These are phyloP conservation scores for Sphagnum contortum DNA, from an alignment of 225 moss, liverwort and hornwort genomes.

Conservation along the genomic window DNA sequence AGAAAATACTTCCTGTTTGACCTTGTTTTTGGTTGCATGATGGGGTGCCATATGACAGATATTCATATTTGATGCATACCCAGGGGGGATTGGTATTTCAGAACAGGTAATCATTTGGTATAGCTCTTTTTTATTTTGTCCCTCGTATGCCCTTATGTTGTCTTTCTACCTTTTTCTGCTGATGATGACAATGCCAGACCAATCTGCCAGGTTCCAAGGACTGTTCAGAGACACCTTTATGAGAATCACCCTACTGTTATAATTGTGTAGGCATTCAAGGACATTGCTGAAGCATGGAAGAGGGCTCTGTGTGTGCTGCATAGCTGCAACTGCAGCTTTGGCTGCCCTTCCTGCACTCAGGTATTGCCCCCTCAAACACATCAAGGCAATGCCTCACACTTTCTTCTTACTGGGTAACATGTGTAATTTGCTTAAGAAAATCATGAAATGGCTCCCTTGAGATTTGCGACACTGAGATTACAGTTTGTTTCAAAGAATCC, in stretches of 20 bases:
- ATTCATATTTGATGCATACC: slow-evolving; percentile 53
- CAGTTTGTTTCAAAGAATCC: not conserved
- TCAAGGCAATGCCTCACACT: not conserved
- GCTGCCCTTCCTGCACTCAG: slow-evolving; percentile 52
- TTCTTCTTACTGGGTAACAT: not conserved
- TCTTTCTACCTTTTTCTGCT: not conserved
- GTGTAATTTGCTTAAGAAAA: not conserved
- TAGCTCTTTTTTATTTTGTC: not conserved
- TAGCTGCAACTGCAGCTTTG: slow-evolving; percentile 42
- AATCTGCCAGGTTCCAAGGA: not conserved
- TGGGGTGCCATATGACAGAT: slow-evolving; percentile 23
- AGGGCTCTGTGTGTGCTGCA: slow-evolving; percentile 34
- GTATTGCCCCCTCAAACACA: slow-evolving; percentile 6
- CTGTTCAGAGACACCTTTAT: too few species aligned
- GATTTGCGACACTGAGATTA: not conserved
- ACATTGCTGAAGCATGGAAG: slow-evolving; percentile 35
- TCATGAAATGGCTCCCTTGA: not conserved
- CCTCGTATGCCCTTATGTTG: too few species aligned
- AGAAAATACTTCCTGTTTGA: not conserved
- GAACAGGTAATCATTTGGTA: slow-evolving; percentile 23
- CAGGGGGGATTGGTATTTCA: slow-evolving; percentile 53
- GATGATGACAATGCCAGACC: not conserved
- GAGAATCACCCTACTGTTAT: not conserved
- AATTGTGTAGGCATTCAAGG: slow-evolving; percentile 32
- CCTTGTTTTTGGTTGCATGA: not conserved